phyloP scores from a whole-genome alignment of 768 basidiomycete genomes.

The Phanerodontia chrysosporium region DNA sequence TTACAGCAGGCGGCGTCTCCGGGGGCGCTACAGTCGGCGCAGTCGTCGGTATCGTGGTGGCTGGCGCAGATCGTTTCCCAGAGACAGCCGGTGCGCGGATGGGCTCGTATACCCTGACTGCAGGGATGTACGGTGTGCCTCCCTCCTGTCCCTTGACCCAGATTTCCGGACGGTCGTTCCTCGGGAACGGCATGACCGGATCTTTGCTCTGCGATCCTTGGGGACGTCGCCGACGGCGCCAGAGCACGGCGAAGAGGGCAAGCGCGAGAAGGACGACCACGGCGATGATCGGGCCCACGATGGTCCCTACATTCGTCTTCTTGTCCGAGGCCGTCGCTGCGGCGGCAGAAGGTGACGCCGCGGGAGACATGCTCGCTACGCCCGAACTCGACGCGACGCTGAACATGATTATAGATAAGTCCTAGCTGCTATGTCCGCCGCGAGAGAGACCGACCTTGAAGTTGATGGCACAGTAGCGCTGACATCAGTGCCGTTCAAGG shows the following conservation, averaged over 20 bases:
- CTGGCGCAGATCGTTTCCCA: not conserved
- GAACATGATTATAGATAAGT: not conserved
- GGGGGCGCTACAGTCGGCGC: not conserved
- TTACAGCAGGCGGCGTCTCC: not conserved
- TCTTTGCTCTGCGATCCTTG: not conserved
- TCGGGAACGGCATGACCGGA: not conserved
- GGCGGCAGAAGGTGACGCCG: not conserved
- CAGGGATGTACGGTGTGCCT: not conserved
- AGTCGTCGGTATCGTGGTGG: not conserved
- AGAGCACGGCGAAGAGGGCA: not conserved
- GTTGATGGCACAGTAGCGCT: not conserved
- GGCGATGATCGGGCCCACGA: slow-evolving; percentile 16
- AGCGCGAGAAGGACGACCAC: slow-evolving; percentile 10
- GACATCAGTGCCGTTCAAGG: not conserved
- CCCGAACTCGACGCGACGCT: no score
- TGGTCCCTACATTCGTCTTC: slow-evolving; percentile 15
- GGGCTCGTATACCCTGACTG: not conserved
- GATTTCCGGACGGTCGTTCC: not conserved
- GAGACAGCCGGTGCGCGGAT: not conserved
- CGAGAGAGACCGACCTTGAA: not conserved
- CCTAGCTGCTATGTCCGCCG: not conserved
- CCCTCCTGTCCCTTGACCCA: slow-evolving; percentile 7
- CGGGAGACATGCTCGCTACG: not conserved
- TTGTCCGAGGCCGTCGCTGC: not conserved
- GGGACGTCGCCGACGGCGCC: slow-evolving; percentile 2